Base-by-base conservation (phyloP, 2,329 filamentous ascomycete genomes). In the Myriosclerotinia scirpicola region DNA sequence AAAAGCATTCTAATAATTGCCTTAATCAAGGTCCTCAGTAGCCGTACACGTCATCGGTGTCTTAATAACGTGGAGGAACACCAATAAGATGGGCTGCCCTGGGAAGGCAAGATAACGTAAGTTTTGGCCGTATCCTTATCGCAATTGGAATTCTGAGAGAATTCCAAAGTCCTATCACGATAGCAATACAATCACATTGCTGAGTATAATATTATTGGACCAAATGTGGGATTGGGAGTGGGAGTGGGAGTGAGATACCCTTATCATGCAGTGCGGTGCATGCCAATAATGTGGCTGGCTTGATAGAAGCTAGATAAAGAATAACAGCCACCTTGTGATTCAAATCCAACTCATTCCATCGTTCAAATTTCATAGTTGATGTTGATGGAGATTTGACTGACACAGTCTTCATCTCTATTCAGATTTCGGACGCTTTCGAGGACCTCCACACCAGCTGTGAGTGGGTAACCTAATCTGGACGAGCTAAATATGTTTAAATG, bases 101-200 rank as follows among this genome's bases (percentile, higher is more conserved):
- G 30, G 56, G 44, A 50, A 7, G 56, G 30, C 36, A 48, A 60
- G 56, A 60, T 48, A 38, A 36, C 20, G 30, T 7, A 59, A 15
- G 20, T 17, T 6, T 48, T 48, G 11, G 9, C 7, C 30, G 3
- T 48, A 26, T 60, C 12, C 56, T 60, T 48, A 48, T 48, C 38
- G 30, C 36, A 22, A 38, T 17, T 48, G 42, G 20, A 36, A 36
- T n/a, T 5, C 3, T 17, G 12, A 2, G 42, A 46, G 42, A 20
- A 60, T 17, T 22, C 3, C 20, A 11, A 48, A 60, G 17, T 48
- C 42, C 44, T 48, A 42, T 22, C 42, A 38, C 34, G 56, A 22
- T 60, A 50, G 20, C 6, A 20, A 22, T 7, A 42, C 5, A 36
- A 38, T 50, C 30, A 26, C 30, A 48, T 36, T 60, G 26, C 26